Evolutionary conservation across 2,329 filamentous ascomycete species (phyloP), one percentile per base, ranked within the genome.

Genomic region (Ophiostoma pallidulum): DNA sequence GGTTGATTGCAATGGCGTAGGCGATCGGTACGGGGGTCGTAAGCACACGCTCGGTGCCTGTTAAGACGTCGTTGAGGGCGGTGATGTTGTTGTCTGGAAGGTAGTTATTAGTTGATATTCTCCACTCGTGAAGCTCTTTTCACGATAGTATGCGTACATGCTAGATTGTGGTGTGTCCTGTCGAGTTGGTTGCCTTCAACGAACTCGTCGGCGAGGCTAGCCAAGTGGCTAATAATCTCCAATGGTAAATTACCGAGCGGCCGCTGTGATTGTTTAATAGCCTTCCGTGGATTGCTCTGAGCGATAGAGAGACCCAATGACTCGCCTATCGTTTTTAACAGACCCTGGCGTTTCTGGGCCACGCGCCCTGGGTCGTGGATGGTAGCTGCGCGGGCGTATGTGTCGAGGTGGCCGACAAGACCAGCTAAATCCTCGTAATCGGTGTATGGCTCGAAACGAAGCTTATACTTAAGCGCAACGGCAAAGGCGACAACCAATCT

Each of bases 1-100:
- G 84, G 9, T 78, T 75, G 58, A 86, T 86, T 54, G 82, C 75
- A 57, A 88, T 87, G 54, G 74, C 77, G 67, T 87, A 87, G 32
- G 82, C 83, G 43, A 83, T 70, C 0, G 84, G 83, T 0, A 87
- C 69, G 81, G 50, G 83, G 1, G 83, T 87, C 57, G 79, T 80
- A 33, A 86, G 74, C 10, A 87, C 78, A 47, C 83, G 77, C 58
- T 87, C 83, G 35, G 77, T 77, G 40, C 80, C 77, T 8, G 75
- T 74, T 33, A 84, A 69, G 41, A 79, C 73, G 53, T 87, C 83
- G 56, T 80, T 81, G 41, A 87, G 64, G 4, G 69, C 61, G 33
- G 71, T 66, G 5, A 86, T 62, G 47, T 63, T 63, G 55, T 62
- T 63, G 52, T 59, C 49, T 51, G 14, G 3, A 31, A 13, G 14